Conservation (phyloP, 257 asterid species). For the Nicotiana attenuata region DNA sequence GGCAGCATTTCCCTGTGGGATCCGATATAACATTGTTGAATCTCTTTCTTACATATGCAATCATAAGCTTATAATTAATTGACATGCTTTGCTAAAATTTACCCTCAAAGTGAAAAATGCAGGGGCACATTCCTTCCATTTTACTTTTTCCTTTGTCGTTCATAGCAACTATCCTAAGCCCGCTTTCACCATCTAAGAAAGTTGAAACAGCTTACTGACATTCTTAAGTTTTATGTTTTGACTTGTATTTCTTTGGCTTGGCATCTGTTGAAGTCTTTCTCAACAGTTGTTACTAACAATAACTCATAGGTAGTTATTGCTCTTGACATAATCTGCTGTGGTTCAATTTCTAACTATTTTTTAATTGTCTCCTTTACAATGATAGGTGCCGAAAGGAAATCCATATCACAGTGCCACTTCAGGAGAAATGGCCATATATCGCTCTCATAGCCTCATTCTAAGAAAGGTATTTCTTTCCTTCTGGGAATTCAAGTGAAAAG, state of each 20-base stretch:
- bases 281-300: not conserved
- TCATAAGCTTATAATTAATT: not conserved
- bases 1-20: not conserved
- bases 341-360: constrained; percentile 1
- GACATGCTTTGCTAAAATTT: not conserved
- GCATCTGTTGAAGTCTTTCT: not conserved
- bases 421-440: constrained; percentile 96
- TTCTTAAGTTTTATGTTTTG: not conserved
- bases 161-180: not conserved
- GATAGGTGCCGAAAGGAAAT: constrained; percentile 90
- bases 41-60: not conserved
- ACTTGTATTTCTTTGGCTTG: not conserved
- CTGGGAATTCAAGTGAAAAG: constrained; percentile 14
- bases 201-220: not conserved
- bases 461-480: constrained; percentile 55
- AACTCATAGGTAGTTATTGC: not conserved
- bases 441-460: constrained; percentile 79
- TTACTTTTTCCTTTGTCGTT: not conserved
- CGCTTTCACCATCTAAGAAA: not conserved
- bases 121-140: not conserved
- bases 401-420: constrained; percentile 99
- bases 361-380: constrained; percentile 18
- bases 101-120: not conserved
- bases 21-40: not conserved
- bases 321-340: not conserved